Percentiles rank a stretch among this genome's conserved stretches.
These are phyloP conservation scores for Chrysoporthe cubensis DNA, from an alignment of 2,329 filamentous ascomycete species.

Conservation along the genomic window DNA sequence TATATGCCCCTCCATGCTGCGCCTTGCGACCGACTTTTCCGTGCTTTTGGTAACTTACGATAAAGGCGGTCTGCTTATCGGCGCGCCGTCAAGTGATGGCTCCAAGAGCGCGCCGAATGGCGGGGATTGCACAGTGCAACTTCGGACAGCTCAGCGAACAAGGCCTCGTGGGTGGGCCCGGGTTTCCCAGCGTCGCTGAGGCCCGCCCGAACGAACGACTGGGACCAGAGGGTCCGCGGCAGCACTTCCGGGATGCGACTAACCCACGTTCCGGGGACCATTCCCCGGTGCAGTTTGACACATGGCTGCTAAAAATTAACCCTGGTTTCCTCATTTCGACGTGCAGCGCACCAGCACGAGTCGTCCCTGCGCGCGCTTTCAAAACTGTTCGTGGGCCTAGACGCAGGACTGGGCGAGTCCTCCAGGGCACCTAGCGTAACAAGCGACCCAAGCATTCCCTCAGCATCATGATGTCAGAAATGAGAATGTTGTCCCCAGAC, in stretches of 20 bases:
- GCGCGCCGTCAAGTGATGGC: constrained; percentile 16
- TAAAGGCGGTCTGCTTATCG: constrained; percentile 30
- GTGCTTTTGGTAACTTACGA: constrained; percentile 17
- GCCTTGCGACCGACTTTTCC: constrained; percentile 2
- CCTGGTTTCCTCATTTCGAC: constrained; percentile 24
- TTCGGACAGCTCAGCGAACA: constrained; percentile 9
- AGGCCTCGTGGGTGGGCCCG: constrained; percentile 8
- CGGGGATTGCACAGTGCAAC: constrained; percentile 28
- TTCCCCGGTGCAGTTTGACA: constrained; percentile 29
- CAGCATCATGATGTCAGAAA: constrained; percentile 7
- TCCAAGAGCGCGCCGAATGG: constrained; percentile 22
- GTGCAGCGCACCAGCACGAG: constrained; percentile 24
- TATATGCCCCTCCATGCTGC: constrained; percentile 9
- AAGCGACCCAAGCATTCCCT: background rate
- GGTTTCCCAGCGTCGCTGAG: constrained; percentile 2
- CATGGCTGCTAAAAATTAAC: constrained; percentile 28
- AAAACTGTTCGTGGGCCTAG: constrained; percentile 20
- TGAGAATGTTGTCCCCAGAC: background rate
- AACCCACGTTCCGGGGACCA: constrained; percentile 24
- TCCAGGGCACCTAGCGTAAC: background rate
- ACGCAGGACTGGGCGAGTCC: background rate
- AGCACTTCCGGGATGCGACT: constrained; percentile 23
- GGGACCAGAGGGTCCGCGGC: constrained; percentile 23
- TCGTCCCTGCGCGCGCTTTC: constrained; percentile 4
- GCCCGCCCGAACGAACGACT: constrained; percentile 18